A percentile compares a stretch with the other conserved stretches of the same genome.
phyloP scores from a whole-genome alignment of 352 stramenopile species.

The Phytophthora chlamydospora region DNA sequence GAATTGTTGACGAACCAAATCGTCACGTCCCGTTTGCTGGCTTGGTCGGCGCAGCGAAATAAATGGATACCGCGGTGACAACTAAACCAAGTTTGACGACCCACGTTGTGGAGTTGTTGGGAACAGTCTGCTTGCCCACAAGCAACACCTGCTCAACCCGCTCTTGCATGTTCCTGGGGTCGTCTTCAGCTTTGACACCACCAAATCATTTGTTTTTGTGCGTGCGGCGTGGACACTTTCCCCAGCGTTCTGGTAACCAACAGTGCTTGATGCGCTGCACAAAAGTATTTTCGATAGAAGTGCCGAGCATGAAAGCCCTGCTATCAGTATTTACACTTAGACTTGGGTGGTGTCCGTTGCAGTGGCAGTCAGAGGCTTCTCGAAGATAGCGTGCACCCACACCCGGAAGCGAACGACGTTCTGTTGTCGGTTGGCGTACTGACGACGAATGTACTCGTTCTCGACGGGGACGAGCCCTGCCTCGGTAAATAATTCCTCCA shows the following conservation, averaged over 20 bases:
- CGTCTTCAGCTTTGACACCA: no score
- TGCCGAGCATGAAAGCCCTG: neutral
- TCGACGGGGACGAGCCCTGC: constrained; percentile 72
- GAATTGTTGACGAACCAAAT: no score
- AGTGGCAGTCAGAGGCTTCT: constrained; percentile 58
- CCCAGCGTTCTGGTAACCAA: neutral
- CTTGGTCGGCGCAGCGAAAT: no score
- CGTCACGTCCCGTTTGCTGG: no score
- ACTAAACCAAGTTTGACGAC: no score
- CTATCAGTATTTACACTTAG: constrained; percentile 15
- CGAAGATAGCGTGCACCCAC: constrained; percentile 88
- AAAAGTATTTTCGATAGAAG: constrained; percentile 21
- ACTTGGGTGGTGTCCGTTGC: constrained; percentile 6
- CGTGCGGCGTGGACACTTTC: no score
- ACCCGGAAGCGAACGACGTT: constrained; percentile 88
- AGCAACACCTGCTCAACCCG: no score
- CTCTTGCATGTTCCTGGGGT: no score
- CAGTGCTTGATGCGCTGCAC: constrained; percentile 9
- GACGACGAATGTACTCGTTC: constrained; percentile 87
- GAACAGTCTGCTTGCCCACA: no score
- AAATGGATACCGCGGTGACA: no score
- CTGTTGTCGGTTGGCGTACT: constrained; percentile 89
- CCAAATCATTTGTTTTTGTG: no score
- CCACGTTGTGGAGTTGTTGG: no score
- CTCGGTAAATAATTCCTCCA: constrained; percentile 63